Evolutionary conservation across 2,329 filamentous ascomycete genomes (phyloP).

Genomic region (Pyrenochaeta sp.): DNA sequence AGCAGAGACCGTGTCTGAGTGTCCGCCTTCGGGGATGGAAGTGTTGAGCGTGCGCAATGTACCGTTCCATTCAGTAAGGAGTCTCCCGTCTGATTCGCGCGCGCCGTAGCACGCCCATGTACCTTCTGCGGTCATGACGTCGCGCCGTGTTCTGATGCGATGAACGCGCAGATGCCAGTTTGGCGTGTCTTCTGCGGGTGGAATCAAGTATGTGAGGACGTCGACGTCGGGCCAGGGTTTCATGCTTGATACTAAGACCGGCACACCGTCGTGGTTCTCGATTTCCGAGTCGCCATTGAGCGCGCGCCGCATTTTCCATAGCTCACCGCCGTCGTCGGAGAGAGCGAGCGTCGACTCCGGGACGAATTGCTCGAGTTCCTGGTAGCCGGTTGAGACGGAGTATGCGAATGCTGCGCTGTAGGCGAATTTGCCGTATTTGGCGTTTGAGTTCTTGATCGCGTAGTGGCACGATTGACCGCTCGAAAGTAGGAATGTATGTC

Average conservation of each 20-base stretch:
- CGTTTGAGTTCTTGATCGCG: constrained; percentile 80
- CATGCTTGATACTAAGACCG: constrained; percentile 75
- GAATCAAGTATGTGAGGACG: constrained; percentile 71
- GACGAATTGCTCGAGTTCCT: constrained; percentile 79
- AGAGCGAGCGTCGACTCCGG: constrained; percentile 78
- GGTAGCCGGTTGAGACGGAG: constrained; percentile 77
- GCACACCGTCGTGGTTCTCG: constrained; percentile 61
- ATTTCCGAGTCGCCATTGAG: constrained; percentile 69
- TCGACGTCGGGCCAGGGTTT: constrained; percentile 74
- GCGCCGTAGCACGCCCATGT: constrained; percentile 74
- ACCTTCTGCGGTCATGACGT: constrained; percentile 76
- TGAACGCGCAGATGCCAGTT: constrained; percentile 75
- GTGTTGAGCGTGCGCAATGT: constrained; percentile 40
- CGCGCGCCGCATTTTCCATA: constrained; percentile 78
- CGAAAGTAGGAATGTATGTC: constrained; percentile 74
- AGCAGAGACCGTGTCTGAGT: constrained; percentile 40
- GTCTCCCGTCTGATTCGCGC: constrained; percentile 65
- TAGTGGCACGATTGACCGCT: constrained; percentile 85
- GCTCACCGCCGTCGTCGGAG: constrained; percentile 79
- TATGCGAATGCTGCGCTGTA: constrained; percentile 81
- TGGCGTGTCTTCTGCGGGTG: constrained; percentile 64
- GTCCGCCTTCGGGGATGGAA: constrained; percentile 52
- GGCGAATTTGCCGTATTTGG: constrained; percentile 82
- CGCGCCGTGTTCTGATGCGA: constrained; percentile 65
- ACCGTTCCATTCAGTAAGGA: constrained; percentile 52